Evolutionary conservation across 257 asterid species (phyloP), one percentile per base, ranked within the genome.

Genomic region (Nicotiana tabacum): DNA sequence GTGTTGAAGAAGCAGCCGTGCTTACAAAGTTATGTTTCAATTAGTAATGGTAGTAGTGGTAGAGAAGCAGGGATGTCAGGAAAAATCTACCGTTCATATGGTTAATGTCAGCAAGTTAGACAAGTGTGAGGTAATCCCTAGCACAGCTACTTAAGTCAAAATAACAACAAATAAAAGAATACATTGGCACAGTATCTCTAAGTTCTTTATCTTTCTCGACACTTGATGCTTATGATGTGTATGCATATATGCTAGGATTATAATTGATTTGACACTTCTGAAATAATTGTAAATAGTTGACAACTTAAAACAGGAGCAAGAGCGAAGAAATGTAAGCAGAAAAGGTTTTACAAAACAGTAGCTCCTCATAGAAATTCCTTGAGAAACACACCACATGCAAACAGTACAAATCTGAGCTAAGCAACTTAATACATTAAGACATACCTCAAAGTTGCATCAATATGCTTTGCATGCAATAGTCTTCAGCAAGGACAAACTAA

Each of bases 131-230:
- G 82, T 80, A 85, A 89, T 78, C 74, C 62, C 24, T 58, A 70
- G 83, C 64, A 62, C 82, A 79, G 58, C 65, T 66, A 81, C 82
- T 66, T 58, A 51, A 74, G 65, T 58, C 80, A 69, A 81, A 10
- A 70, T 66, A 51, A 76, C 58, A 77, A 79, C 72, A 67, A 82
- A 89, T 82, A 85, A 87, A 84, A 46, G 66, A 82, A 82, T 46
- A 77, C 62, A 82, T 32, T 70, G 82, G 83, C 64, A 80, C 51
- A 74, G 27, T 51, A 51, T 8, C 43, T 74, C 64, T 51, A 15
- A 48, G 43, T 43, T 48, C 60, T 62, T 80, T 46, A 39, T 48
- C 83, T 64, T 80, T 80, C 48, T 43, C 35, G 13, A 4, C 13
- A 80, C 60, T 64, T 80, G 64, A 51, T 48, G 80, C 64, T 51